Evolutionary conservation across 2,329 filamentous ascomycete species (phyloP).

Genomic region (Fusarium sp.): DNA sequence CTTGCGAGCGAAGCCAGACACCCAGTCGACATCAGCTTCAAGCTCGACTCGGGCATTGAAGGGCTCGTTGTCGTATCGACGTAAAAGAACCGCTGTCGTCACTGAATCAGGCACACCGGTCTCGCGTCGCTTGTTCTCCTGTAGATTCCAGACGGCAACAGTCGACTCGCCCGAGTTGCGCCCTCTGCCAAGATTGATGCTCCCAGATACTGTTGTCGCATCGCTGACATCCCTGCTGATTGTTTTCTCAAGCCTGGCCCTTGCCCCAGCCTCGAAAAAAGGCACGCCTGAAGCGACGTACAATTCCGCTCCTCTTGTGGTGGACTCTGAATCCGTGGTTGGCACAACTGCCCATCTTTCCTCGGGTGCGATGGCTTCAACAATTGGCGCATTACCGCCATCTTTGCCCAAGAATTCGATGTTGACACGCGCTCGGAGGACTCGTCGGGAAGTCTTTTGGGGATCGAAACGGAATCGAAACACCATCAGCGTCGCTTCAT

Average conservation of each 20-base stretch:
- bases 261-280: neutral
- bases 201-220: neutral
- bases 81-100: neutral
- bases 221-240: conserved; percentile 13
- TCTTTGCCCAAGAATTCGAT: conserved; percentile 4
- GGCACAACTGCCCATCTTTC: conserved; percentile 19
- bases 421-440: conserved; percentile 5
- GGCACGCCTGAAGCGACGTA: neutral
- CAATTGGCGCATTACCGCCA: neutral
- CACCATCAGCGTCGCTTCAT: conserved; percentile 13
- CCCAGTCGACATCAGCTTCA: conserved; percentile 9
- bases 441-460: conserved; percentile 8
- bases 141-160: conserved; percentile 9
- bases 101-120: conserved; percentile 7
- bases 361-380: conserved; percentile 16
- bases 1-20: conserved; percentile 4
- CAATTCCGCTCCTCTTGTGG: neutral
- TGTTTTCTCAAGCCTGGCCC: conserved; percentile 1
- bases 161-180: conserved; percentile 7
- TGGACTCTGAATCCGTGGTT: conserved; percentile 6
- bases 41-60: conserved; percentile 6
- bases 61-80: conserved; percentile 1
- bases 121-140: conserved; percentile 8
- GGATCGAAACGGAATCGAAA: conserved; percentile 17
- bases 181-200: conserved; percentile 6